Evolutionary conservation across 2,329 filamentous ascomycete genomes (phyloP), one percentile per base, ranked within the genome.

Genomic region (Metarhizium rileyi): DNA sequence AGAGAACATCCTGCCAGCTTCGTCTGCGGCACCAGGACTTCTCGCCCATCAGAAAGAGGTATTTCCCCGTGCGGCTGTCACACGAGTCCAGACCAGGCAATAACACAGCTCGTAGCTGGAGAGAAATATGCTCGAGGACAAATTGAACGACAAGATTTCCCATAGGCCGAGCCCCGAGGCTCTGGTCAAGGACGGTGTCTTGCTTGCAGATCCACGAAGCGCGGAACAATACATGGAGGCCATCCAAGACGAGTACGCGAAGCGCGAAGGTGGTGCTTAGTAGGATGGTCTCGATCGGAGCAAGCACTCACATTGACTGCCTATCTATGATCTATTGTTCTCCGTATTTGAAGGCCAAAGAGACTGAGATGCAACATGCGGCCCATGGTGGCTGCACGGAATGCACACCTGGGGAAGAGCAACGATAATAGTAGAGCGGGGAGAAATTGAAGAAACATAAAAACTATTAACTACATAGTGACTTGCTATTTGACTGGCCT

Each of bases 1-100:
- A 91, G 87, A 83, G 58, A 95, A 95, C 69, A 95, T 96, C 65
- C 82, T 96, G 25, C 87, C 87, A 25, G 81, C 83, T 50, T 86
- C 86, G 28, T 84, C 69, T 47, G 88, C 86, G 18, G 89, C 90
- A 0, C 90, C 90, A 0, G 78, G 84, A 2, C 73, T 96, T 48
- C 83, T 85, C 63, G 88, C 84, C 50, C 81, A 89, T 54, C 89
- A 93, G 67, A 84, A 80, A 62, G 87, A 95, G 65, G 75, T 76
- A 52, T 36, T 53, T 62, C 68, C 56, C 46, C n/a, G 5, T 10
- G 16, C 12, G 9, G 20, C 10, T 5, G 35, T 20, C 35, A 7
- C n/a, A 20, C 16, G n/a, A 4, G 5, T 38, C 8, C n/a, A 38
- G n/a, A 20, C n/a, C n/a, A 7, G 18, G 3, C 23, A 18, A 20